Base-by-base conservation (phyloP, 2,329 filamentous ascomycete species). In the Emmonsiellopsis sp. region DNA sequence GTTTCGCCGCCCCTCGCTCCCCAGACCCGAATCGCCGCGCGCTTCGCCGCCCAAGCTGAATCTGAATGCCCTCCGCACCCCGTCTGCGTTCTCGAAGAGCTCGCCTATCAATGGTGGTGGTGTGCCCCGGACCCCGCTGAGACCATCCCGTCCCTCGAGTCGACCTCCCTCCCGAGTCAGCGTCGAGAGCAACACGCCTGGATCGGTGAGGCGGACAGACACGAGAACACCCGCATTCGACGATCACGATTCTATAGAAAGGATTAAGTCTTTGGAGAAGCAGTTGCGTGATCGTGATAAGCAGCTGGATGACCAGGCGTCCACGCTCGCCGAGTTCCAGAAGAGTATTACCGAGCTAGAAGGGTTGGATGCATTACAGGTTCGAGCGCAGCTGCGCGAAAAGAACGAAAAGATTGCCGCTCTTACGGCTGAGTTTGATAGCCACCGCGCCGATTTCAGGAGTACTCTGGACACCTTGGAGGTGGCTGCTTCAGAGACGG, bases 401-500 rank as follows among this genome's bases (percentile, higher is more conserved):
- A 96, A 95, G 79, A 96, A 96, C 63, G 93, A 98, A 55, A 95
- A 91, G 75, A 96, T 98, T 60, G 84, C 86, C 30, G 85, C 92
- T 77, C 80, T 98, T 61, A 97, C 91, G 0, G 83, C 88, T 7
- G 93, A 98, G 66, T 98, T 98, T 63, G 93, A 98, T 66, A 83
- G 86, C 8, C 92, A 98, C 67, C 82, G 93, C 55, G 92, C 93
- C 15, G 93, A 98, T 69, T 98, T 98, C 72, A 80, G 93, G 60
- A 95, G 89, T 69, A 98, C 93, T 15, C 93, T 98, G 57, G 93
- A 98, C 71, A 95, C 92, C 0, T 77, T 98, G 50, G 93, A 98
- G 70, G 82, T 97, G 74, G 94, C 93, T 2, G 95, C 90, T 65
- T 87, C 90, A 0, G 93, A 98, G 73, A 98, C 93, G 0, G 74